Base-by-base conservation (phyloP, 441 rosid species). In the Mallotus repandus region DNA sequence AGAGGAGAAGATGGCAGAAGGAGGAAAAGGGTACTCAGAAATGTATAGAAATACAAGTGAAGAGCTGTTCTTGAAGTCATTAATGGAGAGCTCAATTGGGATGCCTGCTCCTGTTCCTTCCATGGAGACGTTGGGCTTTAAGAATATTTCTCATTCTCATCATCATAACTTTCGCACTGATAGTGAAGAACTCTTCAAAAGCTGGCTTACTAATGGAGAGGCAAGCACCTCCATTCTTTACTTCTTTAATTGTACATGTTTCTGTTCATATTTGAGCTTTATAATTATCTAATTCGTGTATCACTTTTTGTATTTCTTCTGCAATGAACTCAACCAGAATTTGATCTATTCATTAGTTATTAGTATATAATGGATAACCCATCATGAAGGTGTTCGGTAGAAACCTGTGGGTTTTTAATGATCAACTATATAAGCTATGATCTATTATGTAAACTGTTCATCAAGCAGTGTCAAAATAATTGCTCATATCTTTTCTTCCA, bases 151-250 rank as follows among this genome's bases (percentile, higher is more conserved):
- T 25, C 63, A 45, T 59, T 49, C 45, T 50, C 59, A 71, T 25
- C 74, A 61, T 35, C 89, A 82, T 22, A 82, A 76, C 76, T 81
- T 87, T 38, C 89, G 91, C 7, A 50, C 89, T 0, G 90, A 90
- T 41, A 90, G 95, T 16, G 95, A 90, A 81, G 95, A 90, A 76
- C 91, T 90, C 70, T 90, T 90, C 88, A 87, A 84, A 71, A 83
- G 84, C 80, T 90, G 95, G 95, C 95, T 90, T 56, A 86, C 85
- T 0, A 88, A 78, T 76, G 95, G 91, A 82, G 92, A 88, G 95
- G 95, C 87, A 86, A 86, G 89, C 73, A 19, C 58, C 58, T n/a
- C 38, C 12, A 71, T 70, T 25, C 6, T 6, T 43, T 43, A n/a
- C 41, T 4, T 54, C 18, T 16, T 18, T 15, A 56, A 35, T 35